Evolutionary conservation across 2,329 filamentous ascomycete species (phyloP), one percentile per base, ranked within the genome.

Genomic region (Penicillium sp.): DNA sequence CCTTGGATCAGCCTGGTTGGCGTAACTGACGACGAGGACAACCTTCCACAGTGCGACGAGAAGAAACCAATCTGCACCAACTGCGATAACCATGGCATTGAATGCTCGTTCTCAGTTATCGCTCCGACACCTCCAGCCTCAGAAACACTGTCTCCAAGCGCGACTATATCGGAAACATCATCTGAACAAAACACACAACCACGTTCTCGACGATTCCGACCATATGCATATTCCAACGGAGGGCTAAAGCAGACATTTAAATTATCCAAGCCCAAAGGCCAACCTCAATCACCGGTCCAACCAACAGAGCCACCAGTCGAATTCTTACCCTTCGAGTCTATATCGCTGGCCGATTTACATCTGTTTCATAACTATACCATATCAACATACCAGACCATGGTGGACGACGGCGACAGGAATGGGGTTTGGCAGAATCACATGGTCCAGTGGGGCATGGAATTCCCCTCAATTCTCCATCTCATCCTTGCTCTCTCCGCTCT

Each of bases 301-400:
- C 50, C 58, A 33, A 58, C 61, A 17, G 64, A 53, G 17, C 53
- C 64, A 4, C 68, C 68, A 64, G 68, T 65, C 47, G 57, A 71
- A 30, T 44, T 69, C 4, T 49, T 63, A 19, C 61, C 56, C 10
- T 62, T 47, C 28, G 50, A 56, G 2, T 66, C 65, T 4, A 64
- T 73, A 15, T 74, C 75, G 2, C 56, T 74, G 4, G 44, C 66
- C 2, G 75, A 77, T 58, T 66, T 77, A 8, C 63, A 65, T 2
- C 70, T 77, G 5, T 76, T 76, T 56, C 71, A 76, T 51, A 68
- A 77, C 56, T 77, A 69, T 56, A 58, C 69, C 45, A 73, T 68
- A 19, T 61, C 68, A 4, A 72, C 73, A 15, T 67, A 65, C 58
- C 53, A 65, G 58, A 73, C 75, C 22, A 45, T 78, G 42, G 10